Conservation (phyloP, 352 stramenopile species). For the Phytophthora kernoviae region DNA sequence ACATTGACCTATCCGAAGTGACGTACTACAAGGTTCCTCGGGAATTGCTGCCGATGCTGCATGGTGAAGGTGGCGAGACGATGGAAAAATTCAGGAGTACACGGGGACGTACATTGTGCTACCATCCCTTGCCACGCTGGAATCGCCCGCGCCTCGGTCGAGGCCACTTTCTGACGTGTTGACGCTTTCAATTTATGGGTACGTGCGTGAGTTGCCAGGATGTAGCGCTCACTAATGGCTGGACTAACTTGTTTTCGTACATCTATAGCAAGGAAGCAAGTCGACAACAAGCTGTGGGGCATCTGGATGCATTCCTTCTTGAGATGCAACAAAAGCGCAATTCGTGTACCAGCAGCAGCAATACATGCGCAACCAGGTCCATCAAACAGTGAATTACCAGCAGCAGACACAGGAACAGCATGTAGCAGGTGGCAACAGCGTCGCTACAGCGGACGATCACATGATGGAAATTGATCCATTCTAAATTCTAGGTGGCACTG, state of each 20-base stretch:
- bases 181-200: slow-evolving; percentile 83
- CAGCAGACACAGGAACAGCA: slow-evolving; percentile 32
- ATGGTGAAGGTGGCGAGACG: slow-evolving; percentile 70
- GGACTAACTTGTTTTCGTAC: slow-evolving; percentile 7
- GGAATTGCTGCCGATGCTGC: slow-evolving; percentile 66
- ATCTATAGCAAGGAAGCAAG: slow-evolving; percentile 43
- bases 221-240: not conserved
- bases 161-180: slow-evolving; percentile 31
- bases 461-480: slow-evolving; percentile 69
- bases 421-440: slow-evolving; percentile 9
- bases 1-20: slow-evolving; percentile 80
- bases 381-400: slow-evolving; percentile 27
- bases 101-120: slow-evolving; percentile 81
- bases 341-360: slow-evolving; percentile 43
- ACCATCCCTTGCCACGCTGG: slow-evolving; percentile 34
- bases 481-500: slow-evolving; percentile 23
- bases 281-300: slow-evolving; percentile 57
- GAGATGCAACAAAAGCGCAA: slow-evolving; percentile 67
- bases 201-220: slow-evolving; percentile 6
- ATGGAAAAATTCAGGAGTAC: slow-evolving; percentile 77
- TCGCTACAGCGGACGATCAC: slow-evolving; percentile 41
- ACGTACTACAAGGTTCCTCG: slow-evolving; percentile 77
- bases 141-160: slow-evolving; percentile 11
- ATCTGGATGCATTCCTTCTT: slow-evolving; percentile 62
- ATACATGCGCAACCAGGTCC: slow-evolving; percentile 38